A percentile compares a stretch with the other conserved stretches of the same genome.
Conservation (phyloP, 2,329 filamentous ascomycete species). For the Nothopassalora personata region DNA sequence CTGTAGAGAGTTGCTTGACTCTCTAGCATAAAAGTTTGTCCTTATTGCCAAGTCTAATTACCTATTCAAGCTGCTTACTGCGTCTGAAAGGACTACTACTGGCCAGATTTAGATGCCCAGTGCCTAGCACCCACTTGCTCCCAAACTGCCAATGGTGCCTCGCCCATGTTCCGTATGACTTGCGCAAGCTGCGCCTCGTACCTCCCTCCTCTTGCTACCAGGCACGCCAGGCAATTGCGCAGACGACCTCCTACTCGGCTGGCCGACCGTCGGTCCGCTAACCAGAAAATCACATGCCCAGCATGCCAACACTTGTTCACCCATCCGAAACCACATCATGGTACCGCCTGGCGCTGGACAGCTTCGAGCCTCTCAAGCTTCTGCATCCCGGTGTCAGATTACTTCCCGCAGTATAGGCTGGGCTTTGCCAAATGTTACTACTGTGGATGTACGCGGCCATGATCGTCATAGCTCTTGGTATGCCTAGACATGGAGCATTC, state of each 20-base stretch:
- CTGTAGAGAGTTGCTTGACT: slow-evolving; percentile 1
- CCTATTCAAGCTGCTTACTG: not conserved
- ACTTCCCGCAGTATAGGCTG: not conserved
- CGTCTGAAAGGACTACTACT: not conserved
- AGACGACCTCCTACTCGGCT: not conserved
- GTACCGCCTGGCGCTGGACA: slow-evolving; percentile 3
- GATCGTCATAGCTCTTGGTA: slow-evolving; percentile 8
- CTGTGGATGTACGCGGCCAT: not conserved
- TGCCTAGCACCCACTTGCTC: not conserved
- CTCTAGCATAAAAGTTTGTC: not conserved
- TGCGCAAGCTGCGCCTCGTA: slow-evolving; percentile 1
- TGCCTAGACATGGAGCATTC: not conserved
- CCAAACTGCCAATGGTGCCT: not conserved
- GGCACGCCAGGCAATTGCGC: not conserved
- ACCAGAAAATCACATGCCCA: slow-evolving; percentile 5
- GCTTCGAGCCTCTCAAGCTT: not conserved
- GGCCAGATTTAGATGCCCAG: not conserved
- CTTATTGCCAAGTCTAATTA: slow-evolving; percentile 1
- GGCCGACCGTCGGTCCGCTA: not conserved
- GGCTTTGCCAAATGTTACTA: slow-evolving; percentile 10
- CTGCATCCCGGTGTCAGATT: not conserved
- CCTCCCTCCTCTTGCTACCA: not conserved
- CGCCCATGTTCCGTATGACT: not conserved
- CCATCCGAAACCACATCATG: not conserved
- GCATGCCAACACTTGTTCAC: slow-evolving; percentile 10